Base-by-base conservation (phyloP, 2,329 filamentous ascomycete genomes). In the Scytalidium sp. region DNA sequence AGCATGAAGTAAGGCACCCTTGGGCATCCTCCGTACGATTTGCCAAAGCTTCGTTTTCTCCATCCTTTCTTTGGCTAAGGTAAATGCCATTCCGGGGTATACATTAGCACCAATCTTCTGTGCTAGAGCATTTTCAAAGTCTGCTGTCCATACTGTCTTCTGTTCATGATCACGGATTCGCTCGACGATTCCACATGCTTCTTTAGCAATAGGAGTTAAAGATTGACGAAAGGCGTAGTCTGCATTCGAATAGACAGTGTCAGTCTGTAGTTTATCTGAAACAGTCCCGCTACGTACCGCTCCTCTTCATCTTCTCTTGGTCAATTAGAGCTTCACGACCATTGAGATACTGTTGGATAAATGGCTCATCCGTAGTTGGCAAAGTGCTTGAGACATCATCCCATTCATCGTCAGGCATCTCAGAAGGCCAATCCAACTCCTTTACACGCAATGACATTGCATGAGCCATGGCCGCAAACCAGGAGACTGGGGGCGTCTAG, bases 11-110 rank as follows among this genome's bases (percentile, higher is more conserved):
- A 96, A 74, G 8, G 85, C 79, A 11, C 93, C 94, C 67, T 97
- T 97, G 22, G 93, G 93, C 88, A 97, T 90, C 56, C 75, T 80
- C 51, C 85, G 81, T 15, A 96, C 80, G 59, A 97, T 94, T 56
- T 83, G 79, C 90, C 90, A 97, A 20, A 97, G 75, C 62, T 84
- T 84, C 13, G 90, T 96, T 58, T 77, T 76, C 69, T 96, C 90
- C 83, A 96, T 95, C 32, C 83, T 82, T n/a, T 84, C 80, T 68
- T 91, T 93, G 59, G 90, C 90, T 29, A 93, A 77, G 29, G 81
- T 85, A 70, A 96, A 97, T 88, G 96, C 94, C 87, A 96, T 96
- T 10, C 92, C 92, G 1, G 90, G 90, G 64, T 88, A 90, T 45
- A 93, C 73, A 57, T 83, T 81, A 53, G 82, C 78, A 59, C 83